A percentile compares a stretch with the other conserved stretches of the same genome.
Evolutionary conservation across 768 basidiomycete species (phyloP).

Genomic region (Strobilomyces confusus): DNA sequence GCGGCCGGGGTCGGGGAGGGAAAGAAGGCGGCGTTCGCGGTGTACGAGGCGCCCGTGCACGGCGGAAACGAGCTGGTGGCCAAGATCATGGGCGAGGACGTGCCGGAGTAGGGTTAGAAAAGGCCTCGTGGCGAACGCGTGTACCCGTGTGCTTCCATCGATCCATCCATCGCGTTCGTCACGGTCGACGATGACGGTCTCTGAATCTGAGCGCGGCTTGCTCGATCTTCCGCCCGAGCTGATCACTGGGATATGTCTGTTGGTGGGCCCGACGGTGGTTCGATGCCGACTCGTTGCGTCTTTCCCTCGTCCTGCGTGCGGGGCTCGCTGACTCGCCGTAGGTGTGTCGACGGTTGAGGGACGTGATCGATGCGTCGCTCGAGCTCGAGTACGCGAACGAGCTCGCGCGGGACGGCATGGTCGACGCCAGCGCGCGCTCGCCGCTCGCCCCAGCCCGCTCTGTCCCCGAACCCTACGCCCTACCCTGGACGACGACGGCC

Average conservation of each 20-base stretch:
- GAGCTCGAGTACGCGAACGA: conserved; percentile 39
- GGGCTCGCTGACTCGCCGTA: neutral
- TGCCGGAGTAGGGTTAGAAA: conserved; percentile 4
- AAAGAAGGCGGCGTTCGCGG: conserved; percentile 65
- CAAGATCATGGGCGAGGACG: conserved; percentile 55
- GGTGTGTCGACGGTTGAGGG: conserved; percentile 21
- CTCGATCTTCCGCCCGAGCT: conserved; percentile 16
- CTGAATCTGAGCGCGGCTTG: neutral
- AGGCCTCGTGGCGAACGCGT: neutral
- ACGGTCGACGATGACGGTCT: neutral
- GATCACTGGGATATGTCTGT: conserved; percentile 8
- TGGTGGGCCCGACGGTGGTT: conserved; percentile 5
- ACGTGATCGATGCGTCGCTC: conserved; percentile 23
- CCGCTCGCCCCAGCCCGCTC: neutral
- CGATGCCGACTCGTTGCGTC: conserved; percentile 13
- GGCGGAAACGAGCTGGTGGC: conserved; percentile 67
- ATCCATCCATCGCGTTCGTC: neutral
- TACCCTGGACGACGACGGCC: neutral
- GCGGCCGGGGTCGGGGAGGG: neutral
- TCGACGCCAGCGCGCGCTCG: conserved; percentile 7
- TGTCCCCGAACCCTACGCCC: neutral
- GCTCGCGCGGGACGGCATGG: conserved; percentile 37
- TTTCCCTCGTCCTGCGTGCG: neutral
- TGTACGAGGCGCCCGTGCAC: conserved; percentile 64
- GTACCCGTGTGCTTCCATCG: neutral